Evolutionary conservation across 306 rosid genomes (phyloP), one percentile per base, ranked within the genome.

Genomic region (Prunus campanulata): DNA sequence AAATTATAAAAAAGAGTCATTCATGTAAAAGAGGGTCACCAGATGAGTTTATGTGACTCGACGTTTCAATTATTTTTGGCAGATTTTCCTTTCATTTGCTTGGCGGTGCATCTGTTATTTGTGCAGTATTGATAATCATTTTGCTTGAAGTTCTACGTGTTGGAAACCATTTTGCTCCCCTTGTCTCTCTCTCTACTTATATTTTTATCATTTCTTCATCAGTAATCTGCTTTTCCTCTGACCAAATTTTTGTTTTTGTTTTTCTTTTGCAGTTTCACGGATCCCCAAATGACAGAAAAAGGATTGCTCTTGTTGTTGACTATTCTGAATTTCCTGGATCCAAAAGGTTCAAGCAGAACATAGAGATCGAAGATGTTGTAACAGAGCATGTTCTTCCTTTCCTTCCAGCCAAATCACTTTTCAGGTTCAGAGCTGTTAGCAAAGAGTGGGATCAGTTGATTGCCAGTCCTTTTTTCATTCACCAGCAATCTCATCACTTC

Each of bases 351-450:
- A 75, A 71, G 80, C 19, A 16, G 30, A 13, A 11, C 13, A 1
- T 59, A 60, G 59, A 46, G 35, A 29, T 84, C 24, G 25, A 59
- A 54, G 86, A 81, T n/a, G 51, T 51, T 11, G 27, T 81, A 13
- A 52, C 7, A 72, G 56, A 54, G 51, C 56, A 30, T 8, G 79
- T 59, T 47, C 83, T 86, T 69, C 75, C 60, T 2, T 79, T 59
- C 8, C 60, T 86, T 35, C 90, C 86, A 24, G 88, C 90, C 18
- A 86, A 86, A 82, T 55, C 83, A n/a, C 68, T 84, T 0, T 76
- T 59, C 62, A 79, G 83, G 70, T 84, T 81, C 77, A 86, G 51
- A 86, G 7, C 60, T 15, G 86, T 86, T 14, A 70, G 77, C 49
- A 81, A 74, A 51, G 19, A 61, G 19, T 86, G 90, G 90, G 59